phyloP scores from a whole-genome alignment of 164 flowering plant species.

The Chimonanthus salicifolius region DNA sequence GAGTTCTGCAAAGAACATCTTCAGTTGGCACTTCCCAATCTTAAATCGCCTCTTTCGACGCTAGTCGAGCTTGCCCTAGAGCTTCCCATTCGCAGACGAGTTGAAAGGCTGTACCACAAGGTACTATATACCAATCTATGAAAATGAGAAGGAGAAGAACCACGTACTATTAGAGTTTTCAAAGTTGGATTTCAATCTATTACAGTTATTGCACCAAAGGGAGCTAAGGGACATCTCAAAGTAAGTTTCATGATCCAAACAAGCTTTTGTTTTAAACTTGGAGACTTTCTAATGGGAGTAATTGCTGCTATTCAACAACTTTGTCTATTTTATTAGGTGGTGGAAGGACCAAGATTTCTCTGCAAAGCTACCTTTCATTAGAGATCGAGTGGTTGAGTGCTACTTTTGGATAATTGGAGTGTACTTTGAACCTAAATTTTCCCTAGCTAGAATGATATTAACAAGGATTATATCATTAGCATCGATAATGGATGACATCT shows the following conservation, averaged over 20 bases:
- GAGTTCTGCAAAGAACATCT: constrained; percentile 13
- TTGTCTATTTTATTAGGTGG: neutral
- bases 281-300: neutral
- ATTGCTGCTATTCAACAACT: neutral
- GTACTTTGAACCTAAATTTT: neutral
- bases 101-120: constrained; percentile 16
- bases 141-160: constrained; percentile 2
- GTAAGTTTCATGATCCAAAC: neutral
- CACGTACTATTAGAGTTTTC: neutral
- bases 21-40: neutral
- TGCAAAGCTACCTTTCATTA: neutral
- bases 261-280: neutral
- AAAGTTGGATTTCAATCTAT: constrained; percentile 5
- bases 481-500: neutral
- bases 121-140: constrained; percentile 13
- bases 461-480: neutral
- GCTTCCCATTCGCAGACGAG: constrained; percentile 7
- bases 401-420: constrained; percentile 9
- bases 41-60: constrained; percentile 4
- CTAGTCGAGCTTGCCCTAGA: constrained; percentile 15
- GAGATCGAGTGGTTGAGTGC: constrained; percentile 6
- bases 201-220: constrained; percentile 3
- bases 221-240: neutral
- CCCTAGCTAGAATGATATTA: neutral
- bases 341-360: neutral